Percentiles rank a stretch among this genome's conserved stretches.
Conservation (phyloP, 2,329 filamentous ascomycete genomes). For the Aspergillus piperis region DNA sequence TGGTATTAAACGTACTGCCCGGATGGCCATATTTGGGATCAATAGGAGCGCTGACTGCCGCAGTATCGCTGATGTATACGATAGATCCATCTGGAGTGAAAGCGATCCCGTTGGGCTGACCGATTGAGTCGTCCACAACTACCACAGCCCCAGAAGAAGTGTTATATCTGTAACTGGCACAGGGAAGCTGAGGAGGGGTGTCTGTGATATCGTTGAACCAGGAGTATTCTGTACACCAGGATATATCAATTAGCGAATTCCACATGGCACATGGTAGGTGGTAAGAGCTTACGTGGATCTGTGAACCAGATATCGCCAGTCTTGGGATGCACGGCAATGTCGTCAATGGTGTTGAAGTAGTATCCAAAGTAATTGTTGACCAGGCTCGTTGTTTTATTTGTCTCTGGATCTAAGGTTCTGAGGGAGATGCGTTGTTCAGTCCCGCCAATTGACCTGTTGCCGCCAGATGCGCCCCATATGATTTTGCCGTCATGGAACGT, state of each 20-base stretch:
- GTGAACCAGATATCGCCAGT: conserved; percentile 55
- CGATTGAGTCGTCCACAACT: conserved; percentile 45
- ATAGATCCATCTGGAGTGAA: conserved; percentile 47
- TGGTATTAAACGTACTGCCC: conserved; percentile 33
- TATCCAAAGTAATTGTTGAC: conserved; percentile 51
- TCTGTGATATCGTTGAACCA: conserved; percentile 41
- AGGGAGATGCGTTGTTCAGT: conserved; percentile 45
- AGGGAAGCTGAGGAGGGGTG: conserved; percentile 35
- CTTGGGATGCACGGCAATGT: conserved; percentile 39
- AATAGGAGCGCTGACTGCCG: conserved; percentile 26
- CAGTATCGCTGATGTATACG: conserved; percentile 50
- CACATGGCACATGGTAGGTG: neutral
- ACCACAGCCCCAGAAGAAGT: conserved; percentile 43
- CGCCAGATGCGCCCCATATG: conserved; percentile 43
- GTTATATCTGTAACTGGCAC: conserved; percentile 46
- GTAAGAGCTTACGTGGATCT: conserved; percentile 39
- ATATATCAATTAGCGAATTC: too few species aligned
- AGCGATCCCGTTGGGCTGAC: conserved; percentile 50
- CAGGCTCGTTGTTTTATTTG: conserved; percentile 43
- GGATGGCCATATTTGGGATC: conserved; percentile 26
- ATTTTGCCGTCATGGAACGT: conserved; percentile 44
- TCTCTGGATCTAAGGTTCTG: conserved; percentile 48
- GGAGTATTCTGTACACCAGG: conserved; percentile 29
- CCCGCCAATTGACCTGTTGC: conserved; percentile 39
- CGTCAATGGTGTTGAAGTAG: conserved; percentile 23